Evolutionary conservation across 805 yeast genomes (phyloP).

Genomic region (Candida morakotiae): DNA sequence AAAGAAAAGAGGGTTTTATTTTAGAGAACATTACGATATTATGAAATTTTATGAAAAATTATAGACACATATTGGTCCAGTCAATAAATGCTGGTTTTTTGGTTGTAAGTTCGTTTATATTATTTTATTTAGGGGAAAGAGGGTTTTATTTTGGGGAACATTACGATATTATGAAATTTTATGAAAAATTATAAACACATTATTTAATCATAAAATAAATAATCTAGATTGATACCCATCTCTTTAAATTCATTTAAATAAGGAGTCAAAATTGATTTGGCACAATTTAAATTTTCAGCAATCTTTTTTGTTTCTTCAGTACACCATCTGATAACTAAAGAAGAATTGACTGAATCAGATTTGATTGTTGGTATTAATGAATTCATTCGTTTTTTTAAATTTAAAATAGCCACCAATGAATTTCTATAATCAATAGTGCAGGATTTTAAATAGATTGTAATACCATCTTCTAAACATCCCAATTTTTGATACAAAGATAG

Average conservation of each 20-base stretch:
- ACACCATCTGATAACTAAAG: slow-evolving; percentile 4
- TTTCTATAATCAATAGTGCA: not conserved
- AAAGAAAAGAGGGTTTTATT: slow-evolving; percentile 53
- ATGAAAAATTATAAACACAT: slow-evolving; percentile 11
- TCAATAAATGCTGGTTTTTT: slow-evolving; percentile 62
- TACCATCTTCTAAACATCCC: slow-evolving; percentile 33
- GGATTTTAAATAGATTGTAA: slow-evolving; percentile 24
- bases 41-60: slow-evolving; percentile 52
- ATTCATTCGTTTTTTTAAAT: not conserved
- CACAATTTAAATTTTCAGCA: not conserved
- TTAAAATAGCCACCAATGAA: not conserved
- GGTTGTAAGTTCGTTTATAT: slow-evolving; percentile 34
- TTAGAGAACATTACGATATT: slow-evolving; percentile 62
- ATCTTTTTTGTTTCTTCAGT: slow-evolving; percentile 4
- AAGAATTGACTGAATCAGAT: not conserved
- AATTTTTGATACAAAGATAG: slow-evolving; percentile 33
- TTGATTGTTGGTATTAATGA: not conserved
- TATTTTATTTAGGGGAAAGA: slow-evolving; percentile 46
- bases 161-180: slow-evolving; percentile 36
- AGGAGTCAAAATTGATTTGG: slow-evolving; percentile 28
- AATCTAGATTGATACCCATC: slow-evolving; percentile 73
- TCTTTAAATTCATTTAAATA: slow-evolving; percentile 61
- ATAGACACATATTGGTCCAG: slow-evolving; percentile 67
- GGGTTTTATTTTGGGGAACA: slow-evolving; percentile 64
- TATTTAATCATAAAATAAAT: slow-evolving; percentile 43